phyloP scores from a whole-genome alignment of 768 basidiomycete genomes.

The Termitomyces sp. region DNA sequence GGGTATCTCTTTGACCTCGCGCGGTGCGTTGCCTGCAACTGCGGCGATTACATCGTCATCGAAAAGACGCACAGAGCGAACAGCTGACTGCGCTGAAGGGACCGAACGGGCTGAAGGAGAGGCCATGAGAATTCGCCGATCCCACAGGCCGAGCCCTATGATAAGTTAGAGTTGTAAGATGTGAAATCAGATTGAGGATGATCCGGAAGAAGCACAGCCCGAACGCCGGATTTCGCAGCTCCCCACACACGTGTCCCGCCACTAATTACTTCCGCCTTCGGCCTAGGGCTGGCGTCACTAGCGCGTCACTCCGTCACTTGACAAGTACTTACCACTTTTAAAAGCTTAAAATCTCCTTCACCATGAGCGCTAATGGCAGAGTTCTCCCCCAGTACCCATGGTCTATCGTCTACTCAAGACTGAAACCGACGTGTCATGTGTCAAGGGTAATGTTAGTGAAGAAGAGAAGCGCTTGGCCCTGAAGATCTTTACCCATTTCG shows the following conservation, averaged over 20 bases:
- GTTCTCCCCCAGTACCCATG: not conserved
- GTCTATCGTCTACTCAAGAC: conserved; percentile 1
- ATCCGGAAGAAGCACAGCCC: conserved; percentile 3
- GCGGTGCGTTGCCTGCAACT: conserved; percentile 33
- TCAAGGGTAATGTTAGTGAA: conserved; percentile 37
- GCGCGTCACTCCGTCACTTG: not conserved
- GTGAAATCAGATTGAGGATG: conserved; percentile 1
- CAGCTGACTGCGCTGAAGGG: not conserved
- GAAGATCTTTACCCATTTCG: conserved; percentile 32
- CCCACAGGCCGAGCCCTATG: not conserved
- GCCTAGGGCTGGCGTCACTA: not conserved
- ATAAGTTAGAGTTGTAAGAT: not conserved
- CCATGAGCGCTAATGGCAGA: not conserved
- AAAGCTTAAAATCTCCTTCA: not conserved
- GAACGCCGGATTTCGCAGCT: not conserved
- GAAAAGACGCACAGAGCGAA: conserved; percentile 17
- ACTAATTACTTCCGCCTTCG: conserved; percentile 2
- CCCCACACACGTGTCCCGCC: conserved; percentile 6
- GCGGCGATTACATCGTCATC: conserved; percentile 17
- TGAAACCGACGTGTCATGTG: conserved; percentile 22
- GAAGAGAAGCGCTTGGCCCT: conserved; percentile 32
- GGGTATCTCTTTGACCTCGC: conserved; percentile 32
- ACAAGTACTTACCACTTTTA: not conserved
- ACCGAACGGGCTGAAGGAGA: not conserved
- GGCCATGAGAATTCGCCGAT: not conserved